Percentiles rank a stretch among this genome's conserved stretches.
Conservation (phyloP, 2,329 filamentous ascomycete species). For the Hymenoscyphus scutula region DNA sequence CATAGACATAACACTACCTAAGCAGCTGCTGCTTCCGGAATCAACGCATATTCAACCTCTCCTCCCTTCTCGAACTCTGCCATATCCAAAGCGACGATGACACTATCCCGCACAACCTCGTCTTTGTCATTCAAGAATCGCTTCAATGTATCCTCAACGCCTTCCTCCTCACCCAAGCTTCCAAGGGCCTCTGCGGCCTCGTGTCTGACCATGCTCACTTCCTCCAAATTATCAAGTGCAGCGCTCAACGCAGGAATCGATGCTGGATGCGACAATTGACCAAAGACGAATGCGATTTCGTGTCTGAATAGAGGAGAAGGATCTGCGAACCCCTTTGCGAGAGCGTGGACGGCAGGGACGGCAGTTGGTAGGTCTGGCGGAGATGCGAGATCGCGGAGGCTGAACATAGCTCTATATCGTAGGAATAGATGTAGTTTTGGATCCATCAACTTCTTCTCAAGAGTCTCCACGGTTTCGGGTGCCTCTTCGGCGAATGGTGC, state of each 20-base stretch:
- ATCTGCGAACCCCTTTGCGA: constrained; percentile 83
- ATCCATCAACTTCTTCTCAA: constrained; percentile 78
- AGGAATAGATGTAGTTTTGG: constrained; percentile 78
- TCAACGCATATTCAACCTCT: constrained; percentile 85
- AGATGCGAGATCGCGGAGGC: constrained; percentile 88
- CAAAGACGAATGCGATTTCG: constrained; percentile 97
- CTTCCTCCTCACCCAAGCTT: constrained; percentile 87
- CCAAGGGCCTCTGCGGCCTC: constrained; percentile 96
- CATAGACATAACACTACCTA: constrained; percentile 17
- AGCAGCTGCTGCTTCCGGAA: constrained; percentile 57
- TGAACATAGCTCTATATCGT: constrained; percentile 97
- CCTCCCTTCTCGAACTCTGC: constrained; percentile 92
- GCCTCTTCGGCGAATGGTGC: constrained; percentile 78
- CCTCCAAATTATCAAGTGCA: constrained; percentile 72
- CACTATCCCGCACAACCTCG: constrained; percentile 89
- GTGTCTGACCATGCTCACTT: constrained; percentile 95
- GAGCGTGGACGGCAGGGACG: constrained; percentile 77
- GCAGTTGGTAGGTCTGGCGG: constrained; percentile 89
- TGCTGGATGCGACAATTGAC: constrained; percentile 92
- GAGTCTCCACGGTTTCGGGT: constrained; percentile 66
- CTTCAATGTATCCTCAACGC: constrained; percentile 82
- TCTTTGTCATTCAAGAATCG: constrained; percentile 87
- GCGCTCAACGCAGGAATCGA: constrained; percentile 86
- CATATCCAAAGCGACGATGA: constrained; percentile 96
- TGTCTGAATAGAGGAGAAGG: constrained; percentile 91